Evolutionary conservation across 306 rosid species (phyloP).

Genomic region (cucumber (Cucumis sativus)): DNA sequence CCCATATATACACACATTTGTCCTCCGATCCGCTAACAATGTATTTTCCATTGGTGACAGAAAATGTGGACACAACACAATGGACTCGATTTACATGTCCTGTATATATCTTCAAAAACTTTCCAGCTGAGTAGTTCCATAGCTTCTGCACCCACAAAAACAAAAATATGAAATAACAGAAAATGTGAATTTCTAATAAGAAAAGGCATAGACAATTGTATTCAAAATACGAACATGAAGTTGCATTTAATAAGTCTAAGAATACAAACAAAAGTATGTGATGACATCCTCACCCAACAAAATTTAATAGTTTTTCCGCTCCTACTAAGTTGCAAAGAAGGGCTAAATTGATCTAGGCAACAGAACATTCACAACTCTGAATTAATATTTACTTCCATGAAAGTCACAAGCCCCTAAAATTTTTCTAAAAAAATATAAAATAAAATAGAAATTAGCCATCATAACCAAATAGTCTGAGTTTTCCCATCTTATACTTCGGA

Average conservation of each 20-base stretch:
- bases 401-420: background rate
- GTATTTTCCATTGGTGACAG: conserved; percentile 79
- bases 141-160: conserved; percentile 54
- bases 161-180: background rate
- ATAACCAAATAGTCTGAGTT: background rate
- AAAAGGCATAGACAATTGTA: background rate
- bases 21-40: conserved; percentile 94
- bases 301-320: background rate
- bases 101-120: conserved; percentile 42
- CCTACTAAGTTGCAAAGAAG: background rate
- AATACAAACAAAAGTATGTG: too few relatives aligned
- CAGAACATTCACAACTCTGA: background rate
- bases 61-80: conserved; percentile 75
- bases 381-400: background rate
- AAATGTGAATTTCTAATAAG: background rate
- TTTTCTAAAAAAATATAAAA: too few relatives aligned
- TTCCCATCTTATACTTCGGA: background rate
- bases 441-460: background rate
- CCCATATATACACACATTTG: conserved; percentile 73
- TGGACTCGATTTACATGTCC: conserved; percentile 55
- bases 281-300: background rate
- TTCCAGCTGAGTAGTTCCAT: conserved; percentile 67
- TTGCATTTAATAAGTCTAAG: too few relatives aligned
- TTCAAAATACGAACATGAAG: background rate
- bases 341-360: background rate